Evolutionary conservation across 371 early-diverging fungal genomes (phyloP).

Genomic region (Mortierella sp.): DNA sequence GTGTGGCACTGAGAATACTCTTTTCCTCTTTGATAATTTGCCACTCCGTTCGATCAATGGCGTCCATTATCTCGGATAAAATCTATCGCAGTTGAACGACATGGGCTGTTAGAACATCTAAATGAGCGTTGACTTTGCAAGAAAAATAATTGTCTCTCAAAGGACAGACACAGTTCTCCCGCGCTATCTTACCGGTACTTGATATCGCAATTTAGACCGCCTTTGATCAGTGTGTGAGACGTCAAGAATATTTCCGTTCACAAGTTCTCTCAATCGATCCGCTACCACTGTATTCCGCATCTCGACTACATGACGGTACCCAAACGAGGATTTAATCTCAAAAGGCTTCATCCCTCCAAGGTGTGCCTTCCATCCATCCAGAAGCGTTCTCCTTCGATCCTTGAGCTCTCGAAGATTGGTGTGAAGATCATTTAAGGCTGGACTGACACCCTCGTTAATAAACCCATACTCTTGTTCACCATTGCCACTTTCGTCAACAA

Average conservation of each 20-base stretch:
- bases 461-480: constrained; percentile 60
- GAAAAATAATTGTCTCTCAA: too few relatives aligned
- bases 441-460: constrained; percentile 58
- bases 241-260: constrained; percentile 35
- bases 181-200: constrained; percentile 50
- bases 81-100: too few relatives aligned
- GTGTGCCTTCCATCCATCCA: constrained; percentile 34
- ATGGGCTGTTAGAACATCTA: too few relatives aligned
- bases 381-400: constrained; percentile 14
- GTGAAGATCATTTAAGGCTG: constrained; percentile 33
- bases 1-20: constrained; percentile 60
- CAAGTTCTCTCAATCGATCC: constrained; percentile 26
- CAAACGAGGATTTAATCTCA: constrained; percentile 55
- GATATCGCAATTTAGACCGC: constrained; percentile 63
- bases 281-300: constrained; percentile 41
- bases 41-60: constrained; percentile 61
- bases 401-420: constrained; percentile 25
- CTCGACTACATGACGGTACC: constrained; percentile 69
- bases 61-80: constrained; percentile 59
- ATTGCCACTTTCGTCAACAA: constrained; percentile 56
- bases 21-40: constrained; percentile 65
- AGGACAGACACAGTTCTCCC: neutral
- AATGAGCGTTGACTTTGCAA: too few relatives aligned
- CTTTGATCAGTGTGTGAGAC: constrained; percentile 50
- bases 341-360: constrained; percentile 52